These are phyloP conservation scores for Ambrosia trifida DNA, from an alignment of 129 eudicot species.

Conservation along the genomic window DNA sequence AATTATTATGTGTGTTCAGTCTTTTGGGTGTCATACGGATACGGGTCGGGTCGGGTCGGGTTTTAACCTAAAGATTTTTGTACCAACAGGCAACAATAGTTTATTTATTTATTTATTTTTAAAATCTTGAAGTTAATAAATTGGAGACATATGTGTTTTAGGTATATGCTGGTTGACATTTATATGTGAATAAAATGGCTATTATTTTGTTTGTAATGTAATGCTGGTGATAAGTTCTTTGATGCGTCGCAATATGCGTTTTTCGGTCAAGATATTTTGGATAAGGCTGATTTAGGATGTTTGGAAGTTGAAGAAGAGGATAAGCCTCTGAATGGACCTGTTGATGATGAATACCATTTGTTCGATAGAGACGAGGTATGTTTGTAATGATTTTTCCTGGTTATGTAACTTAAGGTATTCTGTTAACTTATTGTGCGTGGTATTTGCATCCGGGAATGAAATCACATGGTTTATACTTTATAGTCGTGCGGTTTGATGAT, in stretches of 20 bases:
- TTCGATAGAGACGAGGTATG: slow-evolving; percentile 74
- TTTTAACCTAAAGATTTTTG: slow-evolving; percentile 12
- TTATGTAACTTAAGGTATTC: neutral
- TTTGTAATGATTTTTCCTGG: slow-evolving; percentile 1
- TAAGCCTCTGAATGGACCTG: slow-evolving; percentile 43
- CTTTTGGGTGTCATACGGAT: too few relatives aligned
- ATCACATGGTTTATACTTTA: neutral
- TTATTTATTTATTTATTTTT: too few relatives aligned
- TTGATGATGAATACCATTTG: slow-evolving; percentile 76
- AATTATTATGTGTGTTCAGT: neutral
- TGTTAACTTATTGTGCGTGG: slow-evolving; percentile 7
- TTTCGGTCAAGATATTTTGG: slow-evolving; percentile 57
- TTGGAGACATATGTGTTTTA: neutral
- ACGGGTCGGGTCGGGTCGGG: too few relatives aligned
- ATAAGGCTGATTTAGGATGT: slow-evolving; percentile 73
- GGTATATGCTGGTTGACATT: too few relatives aligned
- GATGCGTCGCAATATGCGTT: slow-evolving; percentile 87
- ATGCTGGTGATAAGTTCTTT: slow-evolving; percentile 58
- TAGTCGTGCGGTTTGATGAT: slow-evolving; percentile 3
- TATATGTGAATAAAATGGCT: neutral
- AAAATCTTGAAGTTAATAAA: neutral
- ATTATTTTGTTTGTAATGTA: neutral
- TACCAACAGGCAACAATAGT: too few relatives aligned
- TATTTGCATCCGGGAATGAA: neutral
- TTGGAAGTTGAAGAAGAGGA: slow-evolving; percentile 61